Base-by-base conservation (phyloP, 148 eudicot genomes). In the Amaranthus cruentus region DNA sequence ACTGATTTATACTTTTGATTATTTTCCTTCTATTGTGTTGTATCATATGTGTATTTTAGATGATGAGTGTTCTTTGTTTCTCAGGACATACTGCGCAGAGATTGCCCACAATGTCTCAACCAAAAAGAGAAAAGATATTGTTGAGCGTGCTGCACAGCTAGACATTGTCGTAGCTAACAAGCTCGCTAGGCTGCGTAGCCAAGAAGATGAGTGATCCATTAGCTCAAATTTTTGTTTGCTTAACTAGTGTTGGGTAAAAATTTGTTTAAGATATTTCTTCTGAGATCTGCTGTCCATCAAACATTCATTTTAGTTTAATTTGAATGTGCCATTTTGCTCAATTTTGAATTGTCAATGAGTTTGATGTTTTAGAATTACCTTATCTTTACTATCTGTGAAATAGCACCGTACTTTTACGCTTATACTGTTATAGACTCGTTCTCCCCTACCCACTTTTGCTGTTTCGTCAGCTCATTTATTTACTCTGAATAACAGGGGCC, bases 161-260 rank as follows among this genome's bases (percentile, higher is more conserved):
- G 85, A 84, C 11, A 47, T 81, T 10, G 84, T 80, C 4, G 84
- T 85, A 43, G 82, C 81, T n/a, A 85, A 82, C 88, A 85, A 85
- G 79, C 82, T 85, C 43, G 85, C 88, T 44, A 82, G 88, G 84
- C 63, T 85, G 74, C 80, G 88, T 53, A 82, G 84, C 80, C 88
- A 85, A 60, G 88, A 85, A 54, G 88, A 82, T n/a, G 88, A 85
- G 80, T 85, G 66, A 71, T 57, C 14, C 47, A 12, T 55, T 76
- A 3, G 12, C 3, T 44, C 4, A 11, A 2, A 55, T 0, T 12
- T 55, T 55, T 15, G n/a, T 55, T 11, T 55, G 59, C n/a, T 55
- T 7, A 6, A 55, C 5, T 55, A 11, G 11, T 10, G 4, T 55
- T 55, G 59, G 4, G n/a, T 6, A 15, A 8, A 55, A 55, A 55